Base-by-base conservation (phyloP, 2,329 filamentous ascomycete species). In the Dactylonectria estremocensis region DNA sequence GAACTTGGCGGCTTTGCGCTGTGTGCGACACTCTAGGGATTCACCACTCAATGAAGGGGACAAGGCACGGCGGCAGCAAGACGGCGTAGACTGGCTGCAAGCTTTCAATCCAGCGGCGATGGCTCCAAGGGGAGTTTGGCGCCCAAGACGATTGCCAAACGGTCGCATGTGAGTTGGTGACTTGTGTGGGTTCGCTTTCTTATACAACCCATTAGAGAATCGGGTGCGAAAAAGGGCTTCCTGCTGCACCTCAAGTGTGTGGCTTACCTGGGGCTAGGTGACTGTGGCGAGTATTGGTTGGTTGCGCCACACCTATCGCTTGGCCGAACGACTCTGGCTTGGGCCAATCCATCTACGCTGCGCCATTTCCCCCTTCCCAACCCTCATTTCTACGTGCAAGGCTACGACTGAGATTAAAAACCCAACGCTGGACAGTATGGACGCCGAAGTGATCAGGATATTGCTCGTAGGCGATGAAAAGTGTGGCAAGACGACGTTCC, bases 401-500 rank as follows among this genome's bases (percentile, higher is more conserved):
- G 33, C n/a, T 52, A 59, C 49, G 24, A 31, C 53, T 46, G 28
- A 24, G 18, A 57, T 20, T 28, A 40, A 18, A 52, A 24, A 24
- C 33, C 48, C 5, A 37, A 9, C 14, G 24, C 18, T 49, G 13
- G 11, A 14, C 52, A 14, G 22, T 20, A 87, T 88, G 84, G 86
- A 89, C 58, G 72, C 81, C 43, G 78, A 85, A 61, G 81, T 81
- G 55, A 81, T 89, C 73, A 87, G 82, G n/a, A 80, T 91, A 14
- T 77, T 91, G 31, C 77, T 90, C 20, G 80, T 91, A n/a, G 89
- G 89, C 35, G 88, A 91, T 77, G 83, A 86, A 67, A 83, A 83
- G 74, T 88, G 88, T 69, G 89, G 89, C 61, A 91, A 91, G 78
- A 88, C 88, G 22, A 89, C 86, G 1, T 90, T 91, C 77, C 76